A percentile compares a stretch with the other conserved stretches of the same genome.
Conservation (phyloP, 202 grass and related monocot species). For the Setaria italica region DNA sequence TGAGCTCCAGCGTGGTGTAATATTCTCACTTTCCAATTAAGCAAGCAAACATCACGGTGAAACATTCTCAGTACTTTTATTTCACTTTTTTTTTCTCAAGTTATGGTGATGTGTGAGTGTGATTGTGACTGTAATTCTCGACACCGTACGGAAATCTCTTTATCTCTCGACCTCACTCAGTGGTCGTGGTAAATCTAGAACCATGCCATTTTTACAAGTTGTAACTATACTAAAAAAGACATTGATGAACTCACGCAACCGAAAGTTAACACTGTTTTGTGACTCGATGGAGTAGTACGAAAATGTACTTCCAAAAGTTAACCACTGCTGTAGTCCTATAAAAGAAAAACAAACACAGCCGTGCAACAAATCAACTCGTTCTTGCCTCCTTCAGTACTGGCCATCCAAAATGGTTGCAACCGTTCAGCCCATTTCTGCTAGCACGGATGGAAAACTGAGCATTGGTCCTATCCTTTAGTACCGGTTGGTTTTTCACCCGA, state of each 20-base stretch:
- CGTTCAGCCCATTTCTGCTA: constrained; percentile 13
- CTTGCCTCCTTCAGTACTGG: not conserved
- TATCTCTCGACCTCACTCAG: not conserved
- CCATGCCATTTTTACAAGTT: too few relatives aligned
- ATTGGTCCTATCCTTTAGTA: too few relatives aligned
- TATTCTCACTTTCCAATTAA: not conserved
- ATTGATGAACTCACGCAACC: too few relatives aligned
- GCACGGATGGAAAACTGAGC: not conserved
- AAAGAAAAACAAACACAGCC: too few relatives aligned
- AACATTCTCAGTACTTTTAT: not conserved
- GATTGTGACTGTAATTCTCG: not conserved
- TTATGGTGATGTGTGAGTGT: not conserved
- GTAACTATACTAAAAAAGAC: too few relatives aligned
- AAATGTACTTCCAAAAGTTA: too few relatives aligned
- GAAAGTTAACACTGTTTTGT: too few relatives aligned
- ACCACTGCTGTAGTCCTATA: not conserved
- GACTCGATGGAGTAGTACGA: too few relatives aligned
- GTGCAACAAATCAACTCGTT: not conserved
- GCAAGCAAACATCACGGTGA: not conserved
- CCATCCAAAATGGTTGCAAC: constrained; percentile 8
- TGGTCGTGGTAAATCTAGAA: not conserved
- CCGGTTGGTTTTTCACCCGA: too few relatives aligned
- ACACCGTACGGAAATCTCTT: not conserved
- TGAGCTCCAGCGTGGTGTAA: not conserved
- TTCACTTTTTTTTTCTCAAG: not conserved